A percentile compares a stretch with the other conserved stretches of the same genome.
phyloP scores from a whole-genome alignment of 305 asterid genomes.

The Petunia hybrid region DNA sequence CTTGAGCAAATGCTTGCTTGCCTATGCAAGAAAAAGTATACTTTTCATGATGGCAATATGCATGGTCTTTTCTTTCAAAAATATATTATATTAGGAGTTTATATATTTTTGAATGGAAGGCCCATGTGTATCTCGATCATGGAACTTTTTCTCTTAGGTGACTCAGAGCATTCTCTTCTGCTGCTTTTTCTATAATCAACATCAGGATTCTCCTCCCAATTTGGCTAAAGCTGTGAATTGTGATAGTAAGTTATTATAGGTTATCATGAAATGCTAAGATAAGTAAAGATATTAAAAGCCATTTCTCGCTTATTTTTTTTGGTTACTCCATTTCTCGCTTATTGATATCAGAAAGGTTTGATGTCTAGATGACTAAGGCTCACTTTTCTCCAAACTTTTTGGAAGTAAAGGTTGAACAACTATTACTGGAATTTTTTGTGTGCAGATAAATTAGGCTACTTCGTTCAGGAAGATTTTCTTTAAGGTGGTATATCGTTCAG shows the following conservation, averaged over 20 bases:
- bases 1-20: conserved; percentile 28
- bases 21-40: not conserved
- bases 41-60: conserved; percentile 39
- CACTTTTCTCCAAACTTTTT: not conserved
- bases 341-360: conserved; percentile 20
- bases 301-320: not conserved
- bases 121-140: conserved; percentile 38
- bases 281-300: not conserved
- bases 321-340: not conserved
- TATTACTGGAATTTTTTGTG: not conserved
- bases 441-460: not conserved
- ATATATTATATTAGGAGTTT: conserved; percentile 24
- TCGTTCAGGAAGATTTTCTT: conserved; percentile 1
- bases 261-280: conserved; percentile 11
- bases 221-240: conserved; percentile 4
- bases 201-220: conserved; percentile 7
- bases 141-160: conserved; percentile 31
- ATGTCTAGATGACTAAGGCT: conserved; percentile 8
- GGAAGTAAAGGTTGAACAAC: not conserved
- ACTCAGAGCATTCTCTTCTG: not conserved
- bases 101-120: conserved; percentile 55
- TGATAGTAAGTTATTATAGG: not conserved
- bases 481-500: too few species aligned
- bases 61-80: conserved; percentile 45
- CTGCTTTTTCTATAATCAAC: conserved; percentile 8